A percentile compares a stretch with the other conserved stretches of the same genome.
Conservation (phyloP, 1,284 basidiomycete species). For the Ceratobasidium sp. region DNA sequence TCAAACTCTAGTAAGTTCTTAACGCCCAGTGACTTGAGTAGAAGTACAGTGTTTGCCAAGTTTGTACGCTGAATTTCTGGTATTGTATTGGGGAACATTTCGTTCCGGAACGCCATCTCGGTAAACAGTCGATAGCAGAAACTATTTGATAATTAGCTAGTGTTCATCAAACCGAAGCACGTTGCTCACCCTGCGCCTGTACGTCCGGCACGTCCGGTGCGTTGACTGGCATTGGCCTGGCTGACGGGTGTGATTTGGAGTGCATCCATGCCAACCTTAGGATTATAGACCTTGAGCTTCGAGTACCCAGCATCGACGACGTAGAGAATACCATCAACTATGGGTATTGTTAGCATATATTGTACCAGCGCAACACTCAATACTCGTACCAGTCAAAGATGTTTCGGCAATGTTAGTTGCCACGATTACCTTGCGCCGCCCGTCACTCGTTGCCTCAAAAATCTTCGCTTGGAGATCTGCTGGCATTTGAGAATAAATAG, state of each 20-base stretch:
- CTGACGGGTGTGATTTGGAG: conserved; percentile 98
- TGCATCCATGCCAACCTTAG: conserved; percentile 99
- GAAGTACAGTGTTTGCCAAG: conserved; percentile 93
- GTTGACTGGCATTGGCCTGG: conserved; percentile 96
- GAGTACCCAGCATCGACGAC: conserved; percentile 98
- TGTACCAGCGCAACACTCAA: not conserved
- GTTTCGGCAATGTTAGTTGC: conserved; percentile 99
- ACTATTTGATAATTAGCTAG: conserved; percentile 59
- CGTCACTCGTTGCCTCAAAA: conserved; percentile 94
- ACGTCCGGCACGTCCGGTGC: conserved; percentile 94
- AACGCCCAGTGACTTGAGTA: conserved; percentile 94
- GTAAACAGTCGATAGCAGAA: conserved; percentile 98
- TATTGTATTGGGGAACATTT: conserved; percentile 95
- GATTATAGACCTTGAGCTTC: conserved; percentile 99
- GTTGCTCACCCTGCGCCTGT: conserved; percentile 87
- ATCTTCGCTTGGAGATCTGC: conserved; percentile 99
- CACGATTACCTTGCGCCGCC: conserved; percentile 95
- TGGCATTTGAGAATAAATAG: conserved; percentile 99
- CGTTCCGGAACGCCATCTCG: conserved; percentile 95
- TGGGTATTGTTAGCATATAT: conserved; percentile 49
- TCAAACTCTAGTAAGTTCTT: conserved; percentile 98
- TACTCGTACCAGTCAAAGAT: conserved; percentile 82
- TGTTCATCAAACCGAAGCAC: not conserved
- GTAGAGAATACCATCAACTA: conserved; percentile 96
- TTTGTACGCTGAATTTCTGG: conserved; percentile 99